Conservation (phyloP, 2,329 filamentous ascomycete genomes). For the Chlorencoelia australis region DNA sequence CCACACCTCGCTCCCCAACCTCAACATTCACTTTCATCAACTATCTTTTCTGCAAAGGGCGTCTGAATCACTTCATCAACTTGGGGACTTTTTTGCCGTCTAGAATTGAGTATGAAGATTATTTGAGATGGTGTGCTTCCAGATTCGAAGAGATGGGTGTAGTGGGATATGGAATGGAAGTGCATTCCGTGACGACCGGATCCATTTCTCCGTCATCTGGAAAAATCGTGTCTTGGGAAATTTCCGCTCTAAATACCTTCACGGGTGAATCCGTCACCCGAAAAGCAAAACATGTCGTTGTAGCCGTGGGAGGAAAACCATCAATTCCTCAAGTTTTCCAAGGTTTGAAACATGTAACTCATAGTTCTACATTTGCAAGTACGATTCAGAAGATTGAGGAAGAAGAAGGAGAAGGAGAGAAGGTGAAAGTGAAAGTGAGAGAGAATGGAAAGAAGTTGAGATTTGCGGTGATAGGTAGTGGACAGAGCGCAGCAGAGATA, state of each 20-base stretch:
- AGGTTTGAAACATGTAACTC: constrained; percentile 64
- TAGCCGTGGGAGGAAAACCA: constrained; percentile 59
- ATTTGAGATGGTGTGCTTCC: constrained; percentile 82
- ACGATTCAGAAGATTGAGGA: constrained; percentile 46
- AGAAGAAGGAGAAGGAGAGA: constrained; percentile 12
- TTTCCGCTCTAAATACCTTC: constrained; percentile 18
- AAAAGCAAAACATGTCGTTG: constrained; percentile 42
- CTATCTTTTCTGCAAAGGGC: constrained; percentile 71
- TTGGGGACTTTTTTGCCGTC: constrained; percentile 79
- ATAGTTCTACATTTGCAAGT: constrained; percentile 79
- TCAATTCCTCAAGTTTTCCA: constrained; percentile 61
- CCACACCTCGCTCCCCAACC: constrained; percentile 75
- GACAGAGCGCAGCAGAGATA: constrained; percentile 91
- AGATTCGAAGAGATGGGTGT: constrained; percentile 51
- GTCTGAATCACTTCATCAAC: constrained; percentile 88
- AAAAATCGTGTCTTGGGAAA: constrained; percentile 25
- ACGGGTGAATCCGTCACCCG: constrained; percentile 32
- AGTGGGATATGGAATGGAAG: constrained; percentile 68
- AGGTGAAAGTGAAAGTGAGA: constrained; percentile 51
- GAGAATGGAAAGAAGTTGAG: constrained; percentile 13
- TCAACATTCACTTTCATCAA: constrained; percentile 94
- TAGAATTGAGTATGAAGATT: constrained; percentile 86
- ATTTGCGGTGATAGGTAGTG: constrained; percentile 78
- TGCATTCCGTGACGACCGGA: constrained; percentile 42
- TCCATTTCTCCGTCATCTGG: constrained; percentile 12